phyloP scores from a whole-genome alignment of 2,329 filamentous ascomycete species.

The Sphaceloma murrayae region DNA sequence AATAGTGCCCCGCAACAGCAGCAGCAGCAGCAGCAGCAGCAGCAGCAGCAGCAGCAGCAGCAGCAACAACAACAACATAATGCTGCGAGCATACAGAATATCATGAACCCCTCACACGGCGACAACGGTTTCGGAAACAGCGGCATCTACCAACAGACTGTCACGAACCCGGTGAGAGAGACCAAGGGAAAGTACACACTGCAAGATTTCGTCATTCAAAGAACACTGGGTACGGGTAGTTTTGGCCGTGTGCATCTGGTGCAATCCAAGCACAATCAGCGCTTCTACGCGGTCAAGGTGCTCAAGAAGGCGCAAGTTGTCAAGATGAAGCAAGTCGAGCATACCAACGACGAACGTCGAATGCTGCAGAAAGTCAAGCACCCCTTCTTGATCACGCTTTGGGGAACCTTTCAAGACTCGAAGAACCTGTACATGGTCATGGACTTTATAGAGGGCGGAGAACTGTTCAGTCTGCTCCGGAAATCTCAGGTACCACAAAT shows the following conservation, averaged over 20 bases:
- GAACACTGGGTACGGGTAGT: constrained; percentile 90
- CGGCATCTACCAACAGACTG: constrained; percentile 31
- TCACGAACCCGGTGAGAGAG: constrained; percentile 44
- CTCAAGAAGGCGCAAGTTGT: constrained; percentile 97
- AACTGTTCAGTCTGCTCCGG: constrained; percentile 86
- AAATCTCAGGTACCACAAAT: constrained; percentile 67
- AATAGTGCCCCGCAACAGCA: constrained; percentile 22
- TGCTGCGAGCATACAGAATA: constrained; percentile 70
- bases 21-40: constrained; percentile 42
- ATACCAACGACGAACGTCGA: constrained; percentile 92
- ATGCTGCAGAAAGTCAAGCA: constrained; percentile 98
- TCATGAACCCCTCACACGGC: constrained; percentile 57
- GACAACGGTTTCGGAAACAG: constrained; percentile 28
- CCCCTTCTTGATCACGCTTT: constrained; percentile 92
- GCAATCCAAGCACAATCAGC: constrained; percentile 94
- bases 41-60: too few relatives aligned
- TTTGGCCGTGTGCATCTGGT: constrained; percentile 95
- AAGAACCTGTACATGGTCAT: constrained; percentile 99
- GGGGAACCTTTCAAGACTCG: constrained; percentile 95
- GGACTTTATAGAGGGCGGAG: constrained; percentile 98
- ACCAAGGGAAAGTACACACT: constrained; percentile 98
- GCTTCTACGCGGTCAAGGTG: constrained; percentile 97
- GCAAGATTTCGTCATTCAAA: constrained; percentile 76
- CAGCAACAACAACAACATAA: constrained; percentile 47
- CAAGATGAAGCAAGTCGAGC: constrained; percentile 99